Conservation (phyloP, 1,139 yeast species). For the Debaryomyces fabryi region DNA sequence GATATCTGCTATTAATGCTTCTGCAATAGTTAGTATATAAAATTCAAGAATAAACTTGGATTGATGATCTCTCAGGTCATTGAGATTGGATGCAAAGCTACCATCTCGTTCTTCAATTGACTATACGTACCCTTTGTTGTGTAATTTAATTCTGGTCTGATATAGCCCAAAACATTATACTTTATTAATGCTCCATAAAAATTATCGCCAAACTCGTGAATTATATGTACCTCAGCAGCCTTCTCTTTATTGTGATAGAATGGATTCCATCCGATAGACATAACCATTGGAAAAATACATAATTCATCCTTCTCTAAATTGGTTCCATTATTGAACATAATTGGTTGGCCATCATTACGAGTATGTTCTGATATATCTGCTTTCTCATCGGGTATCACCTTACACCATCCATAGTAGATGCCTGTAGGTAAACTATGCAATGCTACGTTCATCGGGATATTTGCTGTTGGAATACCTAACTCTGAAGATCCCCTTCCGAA, state of each 20-base stretch:
- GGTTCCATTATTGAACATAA: slow-evolving; percentile 66
- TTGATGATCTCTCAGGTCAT: slow-evolving; percentile 57
- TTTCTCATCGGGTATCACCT: slow-evolving; percentile 30
- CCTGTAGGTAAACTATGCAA: slow-evolving; percentile 66
- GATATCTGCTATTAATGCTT: slow-evolving; percentile 85
- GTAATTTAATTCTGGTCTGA: slow-evolving; percentile 89
- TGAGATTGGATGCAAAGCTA: slow-evolving; percentile 45
- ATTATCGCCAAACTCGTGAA: slow-evolving; percentile 65
- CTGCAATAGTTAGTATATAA: slow-evolving; percentile 32
- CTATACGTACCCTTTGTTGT: slow-evolving; percentile 55
- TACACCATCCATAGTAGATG: slow-evolving; percentile 87
- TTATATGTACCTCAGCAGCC: slow-evolving; percentile 85
- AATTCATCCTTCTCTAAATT: slow-evolving; percentile 43
- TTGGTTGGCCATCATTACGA: slow-evolving; percentile 46
- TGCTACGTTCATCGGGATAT: slow-evolving; percentile 65
- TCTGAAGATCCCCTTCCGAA: slow-evolving; percentile 96
- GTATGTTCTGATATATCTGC: slow-evolving; percentile 19
- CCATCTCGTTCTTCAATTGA: background rate
- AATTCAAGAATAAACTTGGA: background rate
- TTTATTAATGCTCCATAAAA: slow-evolving; percentile 84
- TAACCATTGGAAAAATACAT: slow-evolving; percentile 76
- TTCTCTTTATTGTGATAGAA: slow-evolving; percentile 77
- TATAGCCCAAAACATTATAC: slow-evolving; percentile 78
- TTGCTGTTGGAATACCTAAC: slow-evolving; percentile 95
- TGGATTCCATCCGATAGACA: slow-evolving; percentile 97